Conservation (phyloP, 2,329 filamentous ascomycete species). For the Fusarium setosum region DNA sequence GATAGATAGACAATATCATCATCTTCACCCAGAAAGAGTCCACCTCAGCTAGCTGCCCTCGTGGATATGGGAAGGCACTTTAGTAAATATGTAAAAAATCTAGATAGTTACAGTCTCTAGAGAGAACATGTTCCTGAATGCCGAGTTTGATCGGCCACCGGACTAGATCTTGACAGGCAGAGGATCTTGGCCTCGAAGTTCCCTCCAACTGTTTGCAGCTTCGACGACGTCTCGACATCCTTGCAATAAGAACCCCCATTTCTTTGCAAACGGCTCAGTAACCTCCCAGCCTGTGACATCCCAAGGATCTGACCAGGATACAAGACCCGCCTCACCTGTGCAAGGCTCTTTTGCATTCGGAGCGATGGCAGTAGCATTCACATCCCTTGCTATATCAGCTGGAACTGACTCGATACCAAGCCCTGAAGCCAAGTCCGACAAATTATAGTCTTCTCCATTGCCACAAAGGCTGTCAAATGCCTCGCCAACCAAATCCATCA, state of each 20-base stretch:
- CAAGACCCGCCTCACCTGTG: neutral
- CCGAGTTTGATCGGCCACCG: too few relatives aligned
- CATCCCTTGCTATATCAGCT: neutral
- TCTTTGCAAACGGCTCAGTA: constrained; percentile 14
- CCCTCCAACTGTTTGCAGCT: constrained; percentile 29
- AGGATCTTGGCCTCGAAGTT: constrained; percentile 24
- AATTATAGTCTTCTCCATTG: neutral
- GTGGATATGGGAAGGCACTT: too few relatives aligned
- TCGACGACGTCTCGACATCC: constrained; percentile 23
- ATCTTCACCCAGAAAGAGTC: too few relatives aligned
- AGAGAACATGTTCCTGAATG: too few relatives aligned
- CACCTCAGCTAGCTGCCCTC: too few relatives aligned
- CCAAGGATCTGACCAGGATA: constrained; percentile 1
- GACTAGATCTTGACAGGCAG: constrained; percentile 7
- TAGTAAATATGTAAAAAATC: too few relatives aligned
- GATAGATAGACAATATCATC: too few relatives aligned
- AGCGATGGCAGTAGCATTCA: too few relatives aligned
- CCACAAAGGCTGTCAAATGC: neutral
- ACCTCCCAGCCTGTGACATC: neutral
- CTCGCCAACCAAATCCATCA: constrained; percentile 27
- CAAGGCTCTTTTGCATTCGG: neutral
- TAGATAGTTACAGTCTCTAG: neutral
- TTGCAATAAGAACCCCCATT: constrained; percentile 29
- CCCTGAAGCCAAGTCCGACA: too few relatives aligned
- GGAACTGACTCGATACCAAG: neutral